Percentiles rank a stretch among this genome's conserved stretches.
These are phyloP conservation scores for Talaromyces marneffei DNA, from an alignment of 2,329 filamentous ascomycete species.

Conservation along the genomic window DNA sequence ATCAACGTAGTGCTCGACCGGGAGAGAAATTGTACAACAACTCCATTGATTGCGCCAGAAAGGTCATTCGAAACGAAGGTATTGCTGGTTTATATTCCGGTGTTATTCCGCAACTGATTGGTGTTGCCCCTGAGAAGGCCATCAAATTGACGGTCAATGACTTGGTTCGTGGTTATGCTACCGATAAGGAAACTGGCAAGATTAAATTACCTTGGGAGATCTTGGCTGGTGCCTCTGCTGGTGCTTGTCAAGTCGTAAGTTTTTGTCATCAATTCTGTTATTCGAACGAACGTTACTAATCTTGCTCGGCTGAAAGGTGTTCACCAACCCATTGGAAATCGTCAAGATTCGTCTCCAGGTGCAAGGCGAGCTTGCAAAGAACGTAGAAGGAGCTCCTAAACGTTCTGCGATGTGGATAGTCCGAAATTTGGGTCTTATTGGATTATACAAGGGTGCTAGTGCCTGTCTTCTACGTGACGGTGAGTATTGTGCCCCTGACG, in stretches of 20 bases:
- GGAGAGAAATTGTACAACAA: constrained; percentile 94
- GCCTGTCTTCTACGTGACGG: constrained; percentile 86
- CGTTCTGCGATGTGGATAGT: constrained; percentile 98
- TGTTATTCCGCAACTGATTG: constrained; percentile 88
- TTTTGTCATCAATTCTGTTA: constrained; percentile 13
- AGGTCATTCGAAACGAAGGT: constrained; percentile 90
- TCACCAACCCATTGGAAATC: constrained; percentile 96
- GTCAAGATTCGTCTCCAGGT: constrained; percentile 98
- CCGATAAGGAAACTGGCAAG: constrained; percentile 64
- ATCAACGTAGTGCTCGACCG: constrained; percentile 76
- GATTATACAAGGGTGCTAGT: constrained; percentile 92
- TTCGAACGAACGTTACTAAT: not conserved
- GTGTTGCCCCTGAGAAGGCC: constrained; percentile 97
- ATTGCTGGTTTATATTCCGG: constrained; percentile 87
- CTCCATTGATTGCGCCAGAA: constrained; percentile 88
- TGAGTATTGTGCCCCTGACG: constrained; percentile 26
- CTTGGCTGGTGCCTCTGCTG: constrained; percentile 80
- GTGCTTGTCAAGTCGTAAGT: constrained; percentile 92
- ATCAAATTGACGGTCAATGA: constrained; percentile 99
- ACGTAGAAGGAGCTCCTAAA: constrained; percentile 70
- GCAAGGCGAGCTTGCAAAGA: constrained; percentile 91
- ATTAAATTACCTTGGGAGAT: constrained; percentile 71
- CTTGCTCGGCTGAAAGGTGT: constrained; percentile 54
- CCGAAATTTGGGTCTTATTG: constrained; percentile 84
- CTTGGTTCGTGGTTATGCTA: constrained; percentile 70